Percentiles rank a stretch among this genome's conserved stretches.
These are phyloP conservation scores for Sarcodon aspratus DNA, from an alignment of 768 basidiomycete species.

Conservation along the genomic window DNA sequence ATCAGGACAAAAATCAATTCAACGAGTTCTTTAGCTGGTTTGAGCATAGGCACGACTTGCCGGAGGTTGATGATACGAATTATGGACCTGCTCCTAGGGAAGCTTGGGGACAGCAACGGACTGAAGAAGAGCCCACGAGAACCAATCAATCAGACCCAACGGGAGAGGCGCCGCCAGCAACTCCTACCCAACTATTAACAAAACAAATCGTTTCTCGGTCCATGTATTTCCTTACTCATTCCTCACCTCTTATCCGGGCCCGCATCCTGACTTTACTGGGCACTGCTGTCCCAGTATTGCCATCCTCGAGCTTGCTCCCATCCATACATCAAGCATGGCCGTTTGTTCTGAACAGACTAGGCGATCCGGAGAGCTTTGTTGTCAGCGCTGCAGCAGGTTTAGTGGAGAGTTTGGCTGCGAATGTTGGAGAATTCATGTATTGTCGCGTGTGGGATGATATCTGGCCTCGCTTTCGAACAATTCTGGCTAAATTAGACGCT, in stretches of 20 bases:
- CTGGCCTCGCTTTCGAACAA: conserved; percentile 70
- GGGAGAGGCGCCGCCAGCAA: conserved; percentile 35
- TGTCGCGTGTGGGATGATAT: conserved; percentile 82
- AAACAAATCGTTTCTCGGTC: conserved; percentile 83
- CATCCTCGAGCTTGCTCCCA: conserved; percentile 68
- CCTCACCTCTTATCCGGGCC: conserved; percentile 76
- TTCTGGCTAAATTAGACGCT: conserved; percentile 50
- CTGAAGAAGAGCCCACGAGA: conserved; percentile 12
- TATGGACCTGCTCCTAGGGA: conserved; percentile 50
- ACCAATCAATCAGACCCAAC: conserved; percentile 16
- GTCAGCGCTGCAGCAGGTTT: conserved; percentile 64
- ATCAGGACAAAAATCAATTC: conserved; percentile 15
- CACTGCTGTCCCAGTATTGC: conserved; percentile 61
- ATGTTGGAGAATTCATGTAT: conserved; percentile 81
- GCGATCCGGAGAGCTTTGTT: conserved; percentile 67
- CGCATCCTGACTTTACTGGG: conserved; percentile 69
- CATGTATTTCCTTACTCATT: conserved; percentile 83
- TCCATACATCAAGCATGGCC: conserved; percentile 88
- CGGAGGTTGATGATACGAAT: conserved; percentile 17
- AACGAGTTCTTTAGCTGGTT: conserved; percentile 60
- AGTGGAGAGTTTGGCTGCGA: conserved; percentile 55
- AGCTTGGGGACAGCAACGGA: conserved; percentile 35
- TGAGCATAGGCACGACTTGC: conserved; percentile 29
- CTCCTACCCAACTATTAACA: conserved; percentile 64
- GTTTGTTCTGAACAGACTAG: conserved; percentile 78